Base-by-base conservation (phyloP, 2,329 filamentous ascomycete species). In the Pyrenophora teres region DNA sequence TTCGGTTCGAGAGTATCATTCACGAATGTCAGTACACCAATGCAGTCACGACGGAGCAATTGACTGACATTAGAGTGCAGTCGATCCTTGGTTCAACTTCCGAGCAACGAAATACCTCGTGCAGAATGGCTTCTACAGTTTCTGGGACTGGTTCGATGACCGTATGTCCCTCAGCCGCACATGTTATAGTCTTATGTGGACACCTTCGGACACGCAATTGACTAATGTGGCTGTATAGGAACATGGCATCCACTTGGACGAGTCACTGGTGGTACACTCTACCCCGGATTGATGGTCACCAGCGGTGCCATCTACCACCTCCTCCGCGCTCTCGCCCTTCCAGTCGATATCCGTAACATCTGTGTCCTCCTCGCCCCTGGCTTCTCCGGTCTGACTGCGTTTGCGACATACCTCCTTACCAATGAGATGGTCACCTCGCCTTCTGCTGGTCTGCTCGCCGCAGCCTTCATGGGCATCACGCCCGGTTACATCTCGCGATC, bases 61-160 rank as follows among this genome's bases (percentile, higher is more conserved):
- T 65, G 57, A 49, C 70, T 74, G 47, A 72, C 23, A 2, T 4
- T 18, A 9, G 61, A 36, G 43, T 70, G 38, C 72, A 99, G 93
- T 99, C 79, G 94, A 99, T 78, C 94, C 94, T 31, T 99, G 94
- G 94, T 99, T 99, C 81, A 99, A 99, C 78, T 99, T 99, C 78
- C 85, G 94, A 76, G 94, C 94, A 63, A 97, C 94, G 50, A 97
- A 97, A 78, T 97, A 99, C 72, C 85, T 99, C 49, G 90, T 99
- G 49, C 85, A 93, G 72, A 86, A 99, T 86, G 94, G 94, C 68
- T 97, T 99, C 80, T 95, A 96, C 77, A 92, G 89, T 76, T 99
- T 99, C 75, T 99, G 94, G 94, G 93, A 99, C 76, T 99, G 94
- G 94, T 99, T 99, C 72, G 94, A 99, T 77, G 94, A 99, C 81